A percentile compares a stretch with the other conserved stretches of the same genome.
These are phyloP conservation scores for Mycena sanguinolenta DNA, from an alignment of 768 basidiomycete genomes.

Conservation along the genomic window DNA sequence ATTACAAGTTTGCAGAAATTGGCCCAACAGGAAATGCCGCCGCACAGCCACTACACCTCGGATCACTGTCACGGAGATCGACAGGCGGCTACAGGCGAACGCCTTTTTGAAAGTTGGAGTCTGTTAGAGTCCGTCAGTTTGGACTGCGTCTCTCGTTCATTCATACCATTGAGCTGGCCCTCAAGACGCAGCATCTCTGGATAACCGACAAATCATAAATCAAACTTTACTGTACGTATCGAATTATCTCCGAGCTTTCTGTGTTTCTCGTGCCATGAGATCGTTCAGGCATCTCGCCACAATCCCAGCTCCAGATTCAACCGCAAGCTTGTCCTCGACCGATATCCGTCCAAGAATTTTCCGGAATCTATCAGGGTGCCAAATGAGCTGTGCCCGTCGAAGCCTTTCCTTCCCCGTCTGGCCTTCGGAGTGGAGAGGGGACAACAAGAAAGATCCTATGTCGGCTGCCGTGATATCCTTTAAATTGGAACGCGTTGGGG, in stretches of 20 bases:
- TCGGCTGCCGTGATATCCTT: constrained; percentile 67
- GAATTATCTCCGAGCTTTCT: constrained; percentile 3
- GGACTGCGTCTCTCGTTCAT: too few species aligned
- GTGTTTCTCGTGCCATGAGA: constrained; percentile 57
- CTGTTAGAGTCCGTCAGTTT: too few species aligned
- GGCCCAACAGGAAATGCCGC: constrained; percentile 1
- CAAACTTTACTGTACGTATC: neutral
- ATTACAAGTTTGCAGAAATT: neutral
- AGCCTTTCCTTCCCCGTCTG: constrained; percentile 76
- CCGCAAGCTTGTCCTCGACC: constrained; percentile 60
- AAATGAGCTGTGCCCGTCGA: constrained; percentile 74
- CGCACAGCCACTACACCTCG: neutral
- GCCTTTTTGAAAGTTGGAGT: too few species aligned
- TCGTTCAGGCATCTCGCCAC: constrained; percentile 79
- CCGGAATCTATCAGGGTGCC: constrained; percentile 87
- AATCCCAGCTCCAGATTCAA: constrained; percentile 75
- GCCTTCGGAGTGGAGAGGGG: constrained; percentile 70
- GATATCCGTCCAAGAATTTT: constrained; percentile 61
- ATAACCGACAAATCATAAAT: too few species aligned
- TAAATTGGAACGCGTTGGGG: constrained; percentile 49
- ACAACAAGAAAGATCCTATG: constrained; percentile 74
- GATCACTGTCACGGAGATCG: neutral
- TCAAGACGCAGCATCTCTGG: too few species aligned
- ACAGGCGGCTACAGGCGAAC: too few species aligned
- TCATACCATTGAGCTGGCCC: too few species aligned